These are phyloP conservation scores for Pleurostoma richardsiae DNA, from an alignment of 2,329 filamentous ascomycete species.

Conservation along the genomic window DNA sequence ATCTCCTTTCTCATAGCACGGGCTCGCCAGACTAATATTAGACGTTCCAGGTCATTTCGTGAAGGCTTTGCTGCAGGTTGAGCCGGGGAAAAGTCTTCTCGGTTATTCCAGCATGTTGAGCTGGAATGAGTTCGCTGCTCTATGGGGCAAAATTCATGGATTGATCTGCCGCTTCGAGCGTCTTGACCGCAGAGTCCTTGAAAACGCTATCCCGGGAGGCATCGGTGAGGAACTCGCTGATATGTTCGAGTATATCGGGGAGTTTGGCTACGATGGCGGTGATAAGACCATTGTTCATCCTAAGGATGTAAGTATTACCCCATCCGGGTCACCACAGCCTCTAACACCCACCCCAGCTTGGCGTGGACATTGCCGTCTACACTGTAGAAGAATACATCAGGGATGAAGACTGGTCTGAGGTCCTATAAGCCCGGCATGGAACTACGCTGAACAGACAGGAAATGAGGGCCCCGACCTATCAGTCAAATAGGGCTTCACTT, in stretches of 20 bases:
- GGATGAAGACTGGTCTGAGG: conserved; percentile 25
- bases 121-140: conserved; percentile 41
- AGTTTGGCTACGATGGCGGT: conserved; percentile 46
- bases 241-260: conserved; percentile 41
- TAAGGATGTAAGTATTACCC: conserved; percentile 26
- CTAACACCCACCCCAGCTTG: conserved; percentile 21
- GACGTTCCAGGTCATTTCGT: no score
- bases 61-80: no score
- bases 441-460: no score
- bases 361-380: conserved; percentile 38
- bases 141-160: conserved; percentile 38
- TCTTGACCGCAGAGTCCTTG: conserved; percentile 34
- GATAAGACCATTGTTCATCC: conserved; percentile 35
- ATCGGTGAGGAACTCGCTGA: conserved; percentile 35
- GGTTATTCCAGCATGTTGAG: conserved; percentile 10
- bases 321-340: not conserved
- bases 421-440: no score
- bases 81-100: no score
- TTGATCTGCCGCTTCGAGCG: conserved; percentile 35
- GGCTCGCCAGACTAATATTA: no score
- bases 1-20: no score
- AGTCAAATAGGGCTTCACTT: no score
- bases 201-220: conserved; percentile 25
- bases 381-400: conserved; percentile 27
- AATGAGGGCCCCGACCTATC: no score